Base-by-base conservation (phyloP, 495 filamentous ascomycete species). In the Penicillium manginii region DNA sequence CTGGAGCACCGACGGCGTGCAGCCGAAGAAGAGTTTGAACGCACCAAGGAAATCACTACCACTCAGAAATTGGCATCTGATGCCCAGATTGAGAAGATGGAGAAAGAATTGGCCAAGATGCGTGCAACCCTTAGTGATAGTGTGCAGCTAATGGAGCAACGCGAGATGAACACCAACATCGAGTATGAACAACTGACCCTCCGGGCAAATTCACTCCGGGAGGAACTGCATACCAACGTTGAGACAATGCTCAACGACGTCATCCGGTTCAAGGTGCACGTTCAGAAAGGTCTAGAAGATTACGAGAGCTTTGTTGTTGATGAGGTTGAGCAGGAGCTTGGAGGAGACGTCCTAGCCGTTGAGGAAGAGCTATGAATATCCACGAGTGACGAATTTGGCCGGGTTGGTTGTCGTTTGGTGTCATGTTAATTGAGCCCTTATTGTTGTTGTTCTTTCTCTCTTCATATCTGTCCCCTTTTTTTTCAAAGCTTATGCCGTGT, bases 261-360 rank as follows among this genome's bases (percentile, higher is more conserved):
- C 69, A 96, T 97, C 78, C 92, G 92, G 63, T 98, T 98, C 86
- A 98, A 98, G 78, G 87, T 98, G 55, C 94, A 97, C 69, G 82
- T 98, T 46, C 94, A 98, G 72, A 91, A 91, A 73, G 87, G 85
- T 53, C 77, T 98, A 35, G 92, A 96, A 72, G 90, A 92, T 66
- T 97, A 96, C 70, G 93, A 97, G 73, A 87, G 84, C 50, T 96
- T 97, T 68, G 91, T 94, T 3, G 89, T 90, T 18, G 89, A 93
- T 63, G 93, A 97, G 78, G 87, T 96, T 37, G 89, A 93, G 77
- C 86, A 88, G 71, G 91, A 96, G 77, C 74, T 91, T 19, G 86
- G 81, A 26, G 83, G 78, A 11, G 83, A 80, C 23, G 62, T 64
- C 17, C 55, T 57, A 23, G 60, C 66, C 8, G 74, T 71, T 14